Evolutionary conservation across 1,139 yeast genomes (phyloP), one percentile per base, ranked within the genome.

Genomic region (Suhomyces kunorum): DNA sequence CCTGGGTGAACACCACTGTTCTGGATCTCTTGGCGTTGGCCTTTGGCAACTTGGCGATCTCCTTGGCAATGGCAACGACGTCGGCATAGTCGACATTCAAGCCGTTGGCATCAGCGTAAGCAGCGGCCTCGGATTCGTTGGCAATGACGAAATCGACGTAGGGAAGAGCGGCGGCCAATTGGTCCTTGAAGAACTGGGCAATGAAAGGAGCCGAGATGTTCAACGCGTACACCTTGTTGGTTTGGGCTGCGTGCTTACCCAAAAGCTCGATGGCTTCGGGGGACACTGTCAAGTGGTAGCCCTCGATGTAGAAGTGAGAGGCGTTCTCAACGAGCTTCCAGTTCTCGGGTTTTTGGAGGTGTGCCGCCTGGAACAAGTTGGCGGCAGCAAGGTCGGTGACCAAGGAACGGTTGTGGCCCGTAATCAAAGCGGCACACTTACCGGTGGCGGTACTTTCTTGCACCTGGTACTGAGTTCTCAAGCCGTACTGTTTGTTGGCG

Each of bases 371-470:
- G 81, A 90, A 94, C 68, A 88, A 95, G 76, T 92, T 92, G 54
- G 98, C 98, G 54, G 99, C 99, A 57, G 87, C 97, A 58, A 92
- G 79, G 62, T 94, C 98, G 39, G 99, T 92, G 50, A 81, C 97
- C 61, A 92, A 75, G 23, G 98, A 92, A 69, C 99, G 83, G 78
- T 89, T 74, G 58, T 77, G 79, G 45, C 94, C 95, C 46, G 83
- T 83, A 63, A 92, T 86, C 61, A 94, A 76, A 50, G 96, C 98
- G 47, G 98, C 99, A 74, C 99, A 92, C 67, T 90, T 92, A 58
- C 99, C 99, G 44, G 99, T 94, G 52, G 90, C 87, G 51, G 78
- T 66, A 40, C 74, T 78, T 36, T 76, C 76, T 63, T 84, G 87
- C 55, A 87, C 80, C 76, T 85, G 87, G 76, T 94, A 92, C 55